phyloP scores from a whole-genome alignment of 2,329 filamentous ascomycete genomes.

The Fusarium albosuccineum region DNA sequence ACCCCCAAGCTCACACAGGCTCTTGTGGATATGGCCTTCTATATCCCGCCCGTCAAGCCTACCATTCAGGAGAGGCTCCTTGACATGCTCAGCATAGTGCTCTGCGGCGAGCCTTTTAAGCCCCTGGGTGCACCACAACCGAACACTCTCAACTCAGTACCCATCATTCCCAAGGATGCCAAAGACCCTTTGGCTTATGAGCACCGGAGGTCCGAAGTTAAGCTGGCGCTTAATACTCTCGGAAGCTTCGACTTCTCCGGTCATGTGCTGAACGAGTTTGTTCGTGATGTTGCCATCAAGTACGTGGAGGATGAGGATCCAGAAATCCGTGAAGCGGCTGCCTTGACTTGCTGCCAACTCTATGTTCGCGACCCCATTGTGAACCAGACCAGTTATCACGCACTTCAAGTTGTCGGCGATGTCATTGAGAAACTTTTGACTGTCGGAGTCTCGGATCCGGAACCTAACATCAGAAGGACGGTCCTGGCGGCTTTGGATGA shows the following conservation, averaged over 20 bases:
- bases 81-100: slow-evolving; percentile 93
- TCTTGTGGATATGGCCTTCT: slow-evolving; percentile 97
- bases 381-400: slow-evolving; percentile 96
- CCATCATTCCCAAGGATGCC: slow-evolving; percentile 87
- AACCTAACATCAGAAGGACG: slow-evolving; percentile 88
- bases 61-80: slow-evolving; percentile 94
- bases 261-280: slow-evolving; percentile 97
- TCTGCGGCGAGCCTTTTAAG: slow-evolving; percentile 92
- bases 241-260: slow-evolving; percentile 98
- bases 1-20: slow-evolving; percentile 95
- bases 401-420: slow-evolving; percentile 95
- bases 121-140: slow-evolving; percentile 89
- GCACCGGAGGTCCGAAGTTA: slow-evolving; percentile 86
- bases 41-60: slow-evolving; percentile 93
- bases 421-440: slow-evolving; percentile 97
- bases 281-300: slow-evolving; percentile 96
- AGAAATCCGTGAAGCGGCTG: slow-evolving; percentile 92
- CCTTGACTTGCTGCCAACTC: slow-evolving; percentile 96
- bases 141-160: slow-evolving; percentile 83
- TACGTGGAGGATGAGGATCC: slow-evolving; percentile 97
- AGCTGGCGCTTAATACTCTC: slow-evolving; percentile 91
- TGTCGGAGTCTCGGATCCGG: slow-evolving; percentile 92
- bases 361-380: slow-evolving; percentile 98
- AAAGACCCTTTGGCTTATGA: slow-evolving; percentile 88
- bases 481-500: slow-evolving; percentile 91